A percentile compares a stretch with the other conserved stretches of the same genome.
Evolutionary conservation across 2,329 filamentous ascomycete species (phyloP).

Genomic region (Xylariaceae sp.): DNA sequence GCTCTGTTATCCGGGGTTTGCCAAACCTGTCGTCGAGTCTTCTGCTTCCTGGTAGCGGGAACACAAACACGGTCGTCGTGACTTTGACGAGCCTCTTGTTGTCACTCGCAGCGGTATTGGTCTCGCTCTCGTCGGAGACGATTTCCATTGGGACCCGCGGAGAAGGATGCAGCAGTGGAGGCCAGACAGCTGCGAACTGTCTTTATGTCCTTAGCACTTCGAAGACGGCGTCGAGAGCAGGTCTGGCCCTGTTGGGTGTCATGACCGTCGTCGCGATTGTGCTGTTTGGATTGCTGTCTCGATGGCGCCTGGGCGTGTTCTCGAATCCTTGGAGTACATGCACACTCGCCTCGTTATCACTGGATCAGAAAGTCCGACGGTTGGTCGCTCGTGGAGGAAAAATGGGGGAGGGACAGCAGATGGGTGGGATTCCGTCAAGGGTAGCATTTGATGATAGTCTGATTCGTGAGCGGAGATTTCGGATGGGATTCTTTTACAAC

Average conservation of each 20-base stretch:
- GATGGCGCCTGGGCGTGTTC: slow-evolving; percentile 31
- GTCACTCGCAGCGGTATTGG: slow-evolving; percentile 25
- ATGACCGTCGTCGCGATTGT: slow-evolving; percentile 28
- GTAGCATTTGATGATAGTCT: no score
- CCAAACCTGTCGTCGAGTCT: no score
- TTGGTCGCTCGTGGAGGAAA: no score
- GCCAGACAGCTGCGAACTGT: slow-evolving; percentile 25
- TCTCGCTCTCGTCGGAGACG: slow-evolving; percentile 30
- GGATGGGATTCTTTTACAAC: neutral
- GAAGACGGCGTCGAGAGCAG: slow-evolving; percentile 20
- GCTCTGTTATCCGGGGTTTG: no score
- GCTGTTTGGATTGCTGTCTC: slow-evolving; percentile 21
- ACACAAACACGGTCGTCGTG: slow-evolving; percentile 20
- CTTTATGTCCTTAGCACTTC: slow-evolving; percentile 30
- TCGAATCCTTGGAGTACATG: slow-evolving; percentile 36
- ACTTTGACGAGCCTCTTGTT: slow-evolving; percentile 25
- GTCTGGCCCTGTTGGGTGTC: slow-evolving; percentile 25
- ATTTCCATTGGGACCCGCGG: slow-evolving; percentile 29
- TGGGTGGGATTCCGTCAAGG: no score
- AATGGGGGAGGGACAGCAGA: no score
- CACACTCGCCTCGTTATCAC: slow-evolving; percentile 22
- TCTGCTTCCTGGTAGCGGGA: slow-evolving; percentile 24
- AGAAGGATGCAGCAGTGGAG: slow-evolving; percentile 17
- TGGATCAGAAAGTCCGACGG: slow-evolving; percentile 19
- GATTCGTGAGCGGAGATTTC: no score